Conservation (phyloP, 257 asterid genomes). For the Nemophila menziesii region DNA sequence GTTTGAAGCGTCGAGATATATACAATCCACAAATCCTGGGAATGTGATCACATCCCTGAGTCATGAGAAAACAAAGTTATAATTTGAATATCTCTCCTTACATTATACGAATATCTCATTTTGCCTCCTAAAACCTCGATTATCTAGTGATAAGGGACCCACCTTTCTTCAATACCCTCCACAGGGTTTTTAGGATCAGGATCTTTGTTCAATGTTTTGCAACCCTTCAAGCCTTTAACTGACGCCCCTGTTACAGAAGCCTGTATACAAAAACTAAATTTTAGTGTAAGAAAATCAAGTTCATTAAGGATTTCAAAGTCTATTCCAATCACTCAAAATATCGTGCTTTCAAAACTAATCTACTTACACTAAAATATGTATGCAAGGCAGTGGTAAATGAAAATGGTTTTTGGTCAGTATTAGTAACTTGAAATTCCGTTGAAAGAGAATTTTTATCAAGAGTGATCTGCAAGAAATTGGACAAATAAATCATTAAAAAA, state of each 20-base stretch:
- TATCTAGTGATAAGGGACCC: constrained; percentile 8
- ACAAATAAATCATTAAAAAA: background rate
- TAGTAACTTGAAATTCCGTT: constrained; percentile 68
- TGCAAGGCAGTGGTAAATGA: constrained; percentile 89
- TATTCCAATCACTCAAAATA: background rate
- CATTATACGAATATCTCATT: background rate
- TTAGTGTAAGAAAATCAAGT: background rate
- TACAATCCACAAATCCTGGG: constrained; percentile 94
- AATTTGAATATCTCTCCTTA: background rate
- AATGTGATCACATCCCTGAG: constrained; percentile 72
- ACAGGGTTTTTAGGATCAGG: constrained; percentile 93
- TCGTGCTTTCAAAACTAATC: background rate
- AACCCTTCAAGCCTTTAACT: constrained; percentile 75
- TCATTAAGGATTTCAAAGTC: background rate
- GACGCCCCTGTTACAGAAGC: constrained; percentile 71
- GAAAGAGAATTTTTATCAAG: constrained; percentile 56
- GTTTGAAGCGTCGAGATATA: constrained; percentile 79
- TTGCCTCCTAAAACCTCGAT: background rate
- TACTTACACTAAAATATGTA: constrained; percentile 75
- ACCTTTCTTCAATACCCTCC: constrained; percentile 89
- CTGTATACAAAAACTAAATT: constrained; percentile 29
- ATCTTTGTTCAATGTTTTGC: constrained; percentile 78
- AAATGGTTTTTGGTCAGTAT: constrained; percentile 72
- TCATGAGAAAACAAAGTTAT: constrained; percentile 8
- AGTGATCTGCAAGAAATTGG: constrained; percentile 43